phyloP scores from a whole-genome alignment of 495 filamentous ascomycete genomes.

The Opeltia flavorubescens region DNA sequence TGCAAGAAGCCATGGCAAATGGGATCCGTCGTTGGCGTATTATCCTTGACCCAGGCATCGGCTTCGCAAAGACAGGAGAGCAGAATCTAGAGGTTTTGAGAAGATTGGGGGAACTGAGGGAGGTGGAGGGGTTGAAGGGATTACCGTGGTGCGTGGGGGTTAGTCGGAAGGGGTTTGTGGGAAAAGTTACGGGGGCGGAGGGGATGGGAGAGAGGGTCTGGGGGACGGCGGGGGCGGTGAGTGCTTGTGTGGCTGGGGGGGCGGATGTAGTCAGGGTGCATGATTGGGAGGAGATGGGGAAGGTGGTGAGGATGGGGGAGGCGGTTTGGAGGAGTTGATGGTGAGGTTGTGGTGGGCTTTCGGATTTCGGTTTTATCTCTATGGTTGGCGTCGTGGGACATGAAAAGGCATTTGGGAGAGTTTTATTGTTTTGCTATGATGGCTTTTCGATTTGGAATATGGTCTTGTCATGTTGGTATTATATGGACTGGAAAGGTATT shows the following conservation, averaged over 20 bases:
- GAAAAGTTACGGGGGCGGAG: slow-evolving; percentile 65
- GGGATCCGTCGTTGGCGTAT: slow-evolving; percentile 88
- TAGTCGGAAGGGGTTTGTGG: slow-evolving; percentile 84
- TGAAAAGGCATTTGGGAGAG: too few species aligned
- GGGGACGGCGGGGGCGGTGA: slow-evolving; percentile 83
- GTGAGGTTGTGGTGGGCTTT: too few species aligned
- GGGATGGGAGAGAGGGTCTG: slow-evolving; percentile 50
- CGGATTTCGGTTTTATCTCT: too few species aligned
- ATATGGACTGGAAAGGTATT: too few species aligned
- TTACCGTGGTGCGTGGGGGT: slow-evolving; percentile 84
- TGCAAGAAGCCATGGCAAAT: slow-evolving; percentile 64
- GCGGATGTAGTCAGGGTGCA: slow-evolving; percentile 93
- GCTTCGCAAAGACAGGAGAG: slow-evolving; percentile 71
- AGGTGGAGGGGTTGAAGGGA: slow-evolving; percentile 47
- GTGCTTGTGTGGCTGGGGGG: slow-evolving; percentile 76
- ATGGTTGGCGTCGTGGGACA: too few species aligned
- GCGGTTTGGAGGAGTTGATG: slow-evolving; percentile 79
- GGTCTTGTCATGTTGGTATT: too few species aligned
- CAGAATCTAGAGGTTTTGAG: slow-evolving; percentile 75
- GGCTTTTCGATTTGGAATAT: too few species aligned
- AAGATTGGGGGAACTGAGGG: slow-evolving; percentile 45
- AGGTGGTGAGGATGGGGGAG: slow-evolving; percentile 81
- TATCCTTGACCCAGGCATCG: slow-evolving; percentile 84
- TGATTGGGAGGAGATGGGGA: slow-evolving; percentile 80
- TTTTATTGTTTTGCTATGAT: too few species aligned